Evolutionary conservation across 2,329 filamentous ascomycete genomes (phyloP).

Genomic region (Orbilia quercus): DNA sequence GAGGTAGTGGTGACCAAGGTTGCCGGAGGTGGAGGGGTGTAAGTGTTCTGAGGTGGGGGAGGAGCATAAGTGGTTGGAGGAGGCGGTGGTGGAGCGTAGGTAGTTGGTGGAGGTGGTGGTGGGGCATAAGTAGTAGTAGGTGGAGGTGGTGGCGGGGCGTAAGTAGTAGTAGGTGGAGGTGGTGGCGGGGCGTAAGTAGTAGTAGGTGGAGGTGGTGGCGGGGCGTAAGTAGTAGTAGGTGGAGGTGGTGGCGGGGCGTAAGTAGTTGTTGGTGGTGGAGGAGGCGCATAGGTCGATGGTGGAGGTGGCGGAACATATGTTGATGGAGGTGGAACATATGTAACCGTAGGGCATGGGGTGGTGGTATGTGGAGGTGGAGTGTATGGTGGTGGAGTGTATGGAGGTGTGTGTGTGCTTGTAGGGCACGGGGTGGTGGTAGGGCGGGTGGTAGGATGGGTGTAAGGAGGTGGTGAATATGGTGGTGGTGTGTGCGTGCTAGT

Average conservation of each 20-base stretch:
- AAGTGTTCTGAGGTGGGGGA: slow-evolving; percentile 19
- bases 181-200: not conserved
- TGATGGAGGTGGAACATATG: slow-evolving; percentile 5
- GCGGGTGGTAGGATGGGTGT: not conserved
- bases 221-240: not conserved
- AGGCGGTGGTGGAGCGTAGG: slow-evolving; percentile 17
- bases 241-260: slow-evolving; percentile 10
- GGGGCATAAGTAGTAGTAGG: slow-evolving; percentile 9
- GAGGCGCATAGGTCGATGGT: not conserved
- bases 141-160: slow-evolving; percentile 3
- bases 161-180: not conserved
- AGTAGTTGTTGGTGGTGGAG: not conserved
- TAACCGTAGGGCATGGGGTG: slow-evolving; percentile 9
- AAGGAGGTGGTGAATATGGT: not conserved
- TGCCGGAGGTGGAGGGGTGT: slow-evolving; percentile 8
- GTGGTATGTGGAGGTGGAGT: slow-evolving; percentile 10
- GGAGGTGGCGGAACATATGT: not conserved
- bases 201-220: not conserved
- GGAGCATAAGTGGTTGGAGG: slow-evolving; percentile 14
- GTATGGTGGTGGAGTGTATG: not conserved
- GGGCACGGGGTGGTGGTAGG: slow-evolving; percentile 10
- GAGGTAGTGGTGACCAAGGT: slow-evolving; percentile 16
- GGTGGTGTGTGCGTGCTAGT: slow-evolving; percentile 13
- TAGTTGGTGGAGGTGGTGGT: not conserved
- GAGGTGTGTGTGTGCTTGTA: not conserved